phyloP scores from a whole-genome alignment of 495 filamentous ascomycete species.

The Bryoglossum gracile region DNA sequence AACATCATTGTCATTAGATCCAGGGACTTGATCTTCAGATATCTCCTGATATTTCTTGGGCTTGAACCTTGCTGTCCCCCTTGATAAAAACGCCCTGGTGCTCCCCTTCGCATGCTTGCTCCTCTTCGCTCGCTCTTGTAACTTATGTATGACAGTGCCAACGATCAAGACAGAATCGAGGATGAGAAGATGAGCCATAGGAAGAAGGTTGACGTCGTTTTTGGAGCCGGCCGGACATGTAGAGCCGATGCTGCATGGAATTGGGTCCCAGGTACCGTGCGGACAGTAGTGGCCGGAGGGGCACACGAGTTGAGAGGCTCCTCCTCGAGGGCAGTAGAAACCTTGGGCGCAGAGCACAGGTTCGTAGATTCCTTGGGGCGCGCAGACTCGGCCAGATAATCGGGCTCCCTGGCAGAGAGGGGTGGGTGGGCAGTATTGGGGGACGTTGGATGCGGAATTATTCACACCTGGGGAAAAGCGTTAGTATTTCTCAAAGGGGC shows the following conservation, averaged over 20 bases:
- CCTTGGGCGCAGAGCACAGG: conserved; percentile 38
- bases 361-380: conserved; percentile 31
- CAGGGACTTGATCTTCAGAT: conserved; percentile 26
- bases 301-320: conserved; percentile 30
- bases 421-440: conserved; percentile 39
- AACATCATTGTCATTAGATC: conserved; percentile 21
- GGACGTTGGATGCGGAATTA: conserved; percentile 37
- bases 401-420: conserved; percentile 31
- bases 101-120: not conserved
- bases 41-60: conserved; percentile 27
- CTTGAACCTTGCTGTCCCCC: conserved; percentile 7
- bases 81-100: not conserved
- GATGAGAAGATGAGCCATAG: conserved; percentile 33
- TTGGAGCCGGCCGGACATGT: conserved; percentile 32
- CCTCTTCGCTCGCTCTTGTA: conserved; percentile 23
- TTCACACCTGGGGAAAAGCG: conserved; percentile 30
- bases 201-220: conserved; percentile 33
- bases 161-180: conserved; percentile 34
- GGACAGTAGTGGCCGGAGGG: conserved; percentile 39
- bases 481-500: not conserved
- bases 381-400: conserved; percentile 27
- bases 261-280: conserved; percentile 33
- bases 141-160: conserved; percentile 23
- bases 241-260: conserved; percentile 35
- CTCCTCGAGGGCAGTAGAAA: conserved; percentile 36